Percentiles rank a stretch among this genome's conserved stretches.
phyloP scores from a whole-genome alignment of 1,284 basidiomycete species.

The Caloboletus firmus region DNA sequence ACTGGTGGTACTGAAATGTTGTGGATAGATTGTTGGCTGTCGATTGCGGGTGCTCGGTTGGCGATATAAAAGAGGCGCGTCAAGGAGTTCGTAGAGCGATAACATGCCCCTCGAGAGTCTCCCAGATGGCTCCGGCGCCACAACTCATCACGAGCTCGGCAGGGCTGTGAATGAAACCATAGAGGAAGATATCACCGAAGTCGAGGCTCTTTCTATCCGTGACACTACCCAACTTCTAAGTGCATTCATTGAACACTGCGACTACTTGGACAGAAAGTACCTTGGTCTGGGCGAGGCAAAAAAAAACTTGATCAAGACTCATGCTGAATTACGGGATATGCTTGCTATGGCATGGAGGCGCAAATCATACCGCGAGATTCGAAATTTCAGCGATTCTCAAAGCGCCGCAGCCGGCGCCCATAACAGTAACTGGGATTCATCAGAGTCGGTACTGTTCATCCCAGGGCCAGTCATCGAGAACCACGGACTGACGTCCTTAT shows the following conservation, averaged over 20 bases:
- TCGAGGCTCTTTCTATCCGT: no score
- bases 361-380: background rate
- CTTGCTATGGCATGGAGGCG: background rate
- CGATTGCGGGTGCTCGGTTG: background rate
- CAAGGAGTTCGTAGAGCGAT: background rate
- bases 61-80: background rate
- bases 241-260: background rate
- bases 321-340: background rate
- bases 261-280: background rate
- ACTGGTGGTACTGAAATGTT: no score
- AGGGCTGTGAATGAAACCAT: background rate
- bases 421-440: no score
- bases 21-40: background rate
- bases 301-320: background rate
- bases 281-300: fast-evolving
- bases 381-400: no score
- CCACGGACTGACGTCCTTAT: no score
- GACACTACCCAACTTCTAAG: no score
- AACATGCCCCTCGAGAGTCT: background rate
- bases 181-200: background rate
- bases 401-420: no score
- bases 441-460: no score
- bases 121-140: background rate
- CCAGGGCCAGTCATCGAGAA: no score
- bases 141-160: background rate